A percentile compares a stretch with the other conserved stretches of the same genome.
Conservation (phyloP, 23 red algal genomes). For the Gracilaria caudata region DNA sequence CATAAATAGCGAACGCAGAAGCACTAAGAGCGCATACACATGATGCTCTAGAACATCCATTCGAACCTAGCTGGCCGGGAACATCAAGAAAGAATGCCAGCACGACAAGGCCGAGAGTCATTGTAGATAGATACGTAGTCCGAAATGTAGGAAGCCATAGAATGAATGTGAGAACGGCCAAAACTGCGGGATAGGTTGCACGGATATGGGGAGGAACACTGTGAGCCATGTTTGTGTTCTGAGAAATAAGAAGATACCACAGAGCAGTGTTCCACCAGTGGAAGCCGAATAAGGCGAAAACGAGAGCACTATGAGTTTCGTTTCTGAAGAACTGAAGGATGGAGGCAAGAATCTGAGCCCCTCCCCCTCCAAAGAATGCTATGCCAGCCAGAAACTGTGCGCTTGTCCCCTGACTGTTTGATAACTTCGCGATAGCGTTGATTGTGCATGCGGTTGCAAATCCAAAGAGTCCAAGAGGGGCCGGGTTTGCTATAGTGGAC, state of each 20-base stretch:
- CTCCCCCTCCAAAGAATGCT: constrained; percentile 42
- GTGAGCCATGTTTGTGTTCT: background rate
- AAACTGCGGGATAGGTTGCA: constrained; percentile 14
- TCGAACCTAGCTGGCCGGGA: background rate
- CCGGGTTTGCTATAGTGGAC: constrained; percentile 19
- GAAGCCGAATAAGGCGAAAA: constrained; percentile 36
- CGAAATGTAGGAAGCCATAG: constrained; percentile 27
- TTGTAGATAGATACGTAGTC: background rate
- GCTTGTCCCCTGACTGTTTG: background rate
- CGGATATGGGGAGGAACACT: background rate
- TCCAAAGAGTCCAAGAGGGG: constrained; percentile 29
- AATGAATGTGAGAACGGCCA: constrained; percentile 29
- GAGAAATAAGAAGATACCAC: constrained; percentile 8
- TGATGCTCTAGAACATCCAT: background rate
- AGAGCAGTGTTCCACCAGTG: constrained; percentile 32
- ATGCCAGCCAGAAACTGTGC: background rate
- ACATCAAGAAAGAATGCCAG: constrained; percentile 20
- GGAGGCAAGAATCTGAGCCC: constrained; percentile 22
- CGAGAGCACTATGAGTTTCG: constrained; percentile 19
- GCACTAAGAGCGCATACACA: background rate
- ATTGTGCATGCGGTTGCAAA: constrained; percentile 35
- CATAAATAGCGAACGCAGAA: constrained; percentile 13
- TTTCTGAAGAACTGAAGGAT: constrained; percentile 35
- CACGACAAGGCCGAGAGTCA: constrained; percentile 20
- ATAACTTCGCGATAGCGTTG: constrained; percentile 20